Percentiles rank a stretch among this genome's conserved stretches.
phyloP scores from a whole-genome alignment of 208 protist species.

The Leishmania aethiopica region DNA sequence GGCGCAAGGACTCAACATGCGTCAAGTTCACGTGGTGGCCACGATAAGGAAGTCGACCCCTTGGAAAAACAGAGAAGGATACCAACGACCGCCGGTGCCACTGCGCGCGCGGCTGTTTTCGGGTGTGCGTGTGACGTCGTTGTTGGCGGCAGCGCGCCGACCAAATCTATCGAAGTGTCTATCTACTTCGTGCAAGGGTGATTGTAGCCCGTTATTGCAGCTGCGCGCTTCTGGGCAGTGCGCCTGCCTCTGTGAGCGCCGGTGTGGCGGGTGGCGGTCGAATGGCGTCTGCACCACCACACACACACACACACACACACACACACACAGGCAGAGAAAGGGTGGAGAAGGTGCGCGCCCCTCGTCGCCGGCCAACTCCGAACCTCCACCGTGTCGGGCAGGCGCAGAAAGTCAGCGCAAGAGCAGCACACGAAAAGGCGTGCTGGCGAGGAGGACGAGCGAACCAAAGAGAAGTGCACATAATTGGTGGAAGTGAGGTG shows the following conservation, averaged over 20 bases:
- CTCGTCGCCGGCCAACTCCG: no score
- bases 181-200: neutral
- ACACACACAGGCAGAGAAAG: no score
- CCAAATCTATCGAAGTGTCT: neutral
- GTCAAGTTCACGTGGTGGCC: neutral
- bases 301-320: no score
- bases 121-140: neutral
- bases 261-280: neutral
- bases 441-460: neutral
- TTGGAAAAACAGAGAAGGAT: neutral
- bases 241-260: neutral
- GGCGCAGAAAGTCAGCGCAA: neutral
- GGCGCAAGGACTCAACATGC: constrained; percentile 31
- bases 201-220: neutral
- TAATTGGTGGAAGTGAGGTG: neutral
- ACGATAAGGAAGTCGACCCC: neutral
- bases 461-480: neutral
- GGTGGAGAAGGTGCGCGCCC: neutral
- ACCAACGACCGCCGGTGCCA: neutral
- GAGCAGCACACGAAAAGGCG: neutral
- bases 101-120: neutral
- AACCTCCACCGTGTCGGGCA: neutral
- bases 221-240: neutral
- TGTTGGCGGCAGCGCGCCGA: neutral
- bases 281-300: neutral